Conservation (phyloP, 2,329 filamentous ascomycete genomes). For the Pleochaeta shiraiana region DNA sequence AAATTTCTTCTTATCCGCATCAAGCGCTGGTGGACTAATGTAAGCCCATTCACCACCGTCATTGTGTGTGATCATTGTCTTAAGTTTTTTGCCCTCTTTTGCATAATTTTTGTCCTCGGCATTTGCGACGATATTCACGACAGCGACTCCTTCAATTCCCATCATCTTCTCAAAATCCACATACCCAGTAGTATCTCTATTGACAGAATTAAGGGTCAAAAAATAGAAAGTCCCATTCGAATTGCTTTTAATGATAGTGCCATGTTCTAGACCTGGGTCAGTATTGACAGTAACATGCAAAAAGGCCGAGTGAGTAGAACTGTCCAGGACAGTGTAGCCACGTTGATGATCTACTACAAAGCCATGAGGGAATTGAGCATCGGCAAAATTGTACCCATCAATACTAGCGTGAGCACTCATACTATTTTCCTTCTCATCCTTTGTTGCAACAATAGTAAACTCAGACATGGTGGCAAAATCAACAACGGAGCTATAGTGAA, state of each 20-base stretch:
- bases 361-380: conserved; percentile 68
- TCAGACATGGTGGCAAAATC: conserved; percentile 92
- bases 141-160: conserved; percentile 69
- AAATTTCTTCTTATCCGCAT: conserved; percentile 50
- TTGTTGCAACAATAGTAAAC: conserved; percentile 75
- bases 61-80: conserved; percentile 88
- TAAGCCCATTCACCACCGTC: conserved; percentile 77
- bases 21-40: conserved; percentile 47
- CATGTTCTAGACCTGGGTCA: conserved; percentile 42
- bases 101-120: conserved; percentile 29
- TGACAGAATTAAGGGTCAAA: conserved; percentile 59
- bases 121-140: conserved; percentile 76
- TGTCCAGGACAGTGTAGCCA: conserved; percentile 85
- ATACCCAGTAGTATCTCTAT: conserved; percentile 52
- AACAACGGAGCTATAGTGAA: conserved; percentile 47
- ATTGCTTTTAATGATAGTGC: conserved; percentile 91
- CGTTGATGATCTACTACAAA: conserved; percentile 59
- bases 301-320: conserved; percentile 85
- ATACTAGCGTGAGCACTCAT: conserved; percentile 65
- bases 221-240: conserved; percentile 95
- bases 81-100: conserved; percentile 53
- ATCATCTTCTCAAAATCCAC: conserved; percentile 96
- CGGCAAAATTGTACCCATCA: conserved; percentile 62
- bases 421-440: conserved; percentile 38
- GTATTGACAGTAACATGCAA: conserved; percentile 71